phyloP scores from a whole-genome alignment of 257 asterid species.

The Handroanthus guayacan region DNA sequence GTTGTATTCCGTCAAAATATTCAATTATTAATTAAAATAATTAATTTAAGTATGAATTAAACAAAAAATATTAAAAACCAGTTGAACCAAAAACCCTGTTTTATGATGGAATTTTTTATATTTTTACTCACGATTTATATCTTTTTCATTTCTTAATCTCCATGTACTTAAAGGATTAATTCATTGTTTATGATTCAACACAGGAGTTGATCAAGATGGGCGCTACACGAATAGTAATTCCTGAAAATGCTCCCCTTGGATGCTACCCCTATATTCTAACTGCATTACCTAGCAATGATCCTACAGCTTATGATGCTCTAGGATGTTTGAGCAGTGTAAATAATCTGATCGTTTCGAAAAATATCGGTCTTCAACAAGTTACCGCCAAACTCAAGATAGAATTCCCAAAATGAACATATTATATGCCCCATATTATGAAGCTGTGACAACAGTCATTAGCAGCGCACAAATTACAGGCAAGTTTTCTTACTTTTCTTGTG shows the following conservation, averaged over 20 bases:
- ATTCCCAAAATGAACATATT: slow-evolving; percentile 6
- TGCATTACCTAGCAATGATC: slow-evolving; percentile 14
- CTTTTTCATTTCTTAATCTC: too few relatives aligned
- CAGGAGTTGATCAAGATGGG: slow-evolving; percentile 36
- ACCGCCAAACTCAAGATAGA: background rate
- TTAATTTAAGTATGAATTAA: too few relatives aligned
- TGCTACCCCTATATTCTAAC: slow-evolving; percentile 32
- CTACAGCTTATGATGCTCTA: slow-evolving; percentile 12
- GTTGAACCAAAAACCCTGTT: too few relatives aligned
- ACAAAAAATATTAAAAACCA: too few relatives aligned
- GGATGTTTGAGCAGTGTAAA: slow-evolving; percentile 41
- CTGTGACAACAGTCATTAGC: background rate
- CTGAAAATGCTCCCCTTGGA: slow-evolving; percentile 33
- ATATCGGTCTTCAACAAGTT: slow-evolving; percentile 1
- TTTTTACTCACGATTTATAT: too few relatives aligned
- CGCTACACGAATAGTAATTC: slow-evolving; percentile 24
- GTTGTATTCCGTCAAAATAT: too few relatives aligned
- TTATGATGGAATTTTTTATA: too few relatives aligned
- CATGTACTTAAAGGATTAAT: too few relatives aligned
- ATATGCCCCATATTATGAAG: background rate
- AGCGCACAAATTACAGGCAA: background rate
- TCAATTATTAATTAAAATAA: too few relatives aligned
- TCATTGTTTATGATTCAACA: background rate
- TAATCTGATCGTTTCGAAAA: background rate
- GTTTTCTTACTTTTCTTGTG: background rate